Evolutionary conservation across 208 protist species (phyloP), one percentile per base, ranked within the genome.

Genomic region (Leishmania martiniquensis): DNA sequence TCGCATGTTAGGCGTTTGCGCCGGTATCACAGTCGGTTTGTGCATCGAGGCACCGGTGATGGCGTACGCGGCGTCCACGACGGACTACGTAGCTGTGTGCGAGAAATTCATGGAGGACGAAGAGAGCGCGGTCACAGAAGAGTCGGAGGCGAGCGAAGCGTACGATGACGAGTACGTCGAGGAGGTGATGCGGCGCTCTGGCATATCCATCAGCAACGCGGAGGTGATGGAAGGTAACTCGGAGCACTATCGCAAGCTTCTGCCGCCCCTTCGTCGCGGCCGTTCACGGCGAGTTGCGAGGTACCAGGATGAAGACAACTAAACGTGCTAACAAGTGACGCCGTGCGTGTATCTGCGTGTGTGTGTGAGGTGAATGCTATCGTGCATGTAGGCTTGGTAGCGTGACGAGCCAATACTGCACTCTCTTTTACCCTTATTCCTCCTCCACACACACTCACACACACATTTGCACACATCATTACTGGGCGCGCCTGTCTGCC

Each of bases 1-100:
- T 68, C 78, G 83, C 47, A 86, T 94, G 75, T 88, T 88, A 62
- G 93, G 93, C 47, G 89, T 96, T 15, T 91, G 89, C 70, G 85
- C 89, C 15, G 93, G 93, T 20, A 90, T 96, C 75, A 95, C 89
- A 2, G 72, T 95, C 47, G 93, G 93, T 5, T 80, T 96, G 15
- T 93, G 87, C 75, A 93, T 96, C 78, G 93, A 96, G 83, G 89
- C 89, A 1, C 93, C 93, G 1, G 83, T 77, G 17, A 94, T 96
- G 89, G 87, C 95, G 70, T 78, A 88, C 42, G 89, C 81, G 1
- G 85, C 83, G 13, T 86, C 76, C 65, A 83, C 65, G 32, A 90
- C 93, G 82, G 77, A 96, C 75, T 96, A 94, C 70, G 70, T 91
- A 1, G 76, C 80, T 1, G 75, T 94, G 4, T 94, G 90, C 75